Evolutionary conservation across 2,329 filamentous ascomycete genomes (phyloP).

Genomic region (Stagonosporopsis rhizophila): DNA sequence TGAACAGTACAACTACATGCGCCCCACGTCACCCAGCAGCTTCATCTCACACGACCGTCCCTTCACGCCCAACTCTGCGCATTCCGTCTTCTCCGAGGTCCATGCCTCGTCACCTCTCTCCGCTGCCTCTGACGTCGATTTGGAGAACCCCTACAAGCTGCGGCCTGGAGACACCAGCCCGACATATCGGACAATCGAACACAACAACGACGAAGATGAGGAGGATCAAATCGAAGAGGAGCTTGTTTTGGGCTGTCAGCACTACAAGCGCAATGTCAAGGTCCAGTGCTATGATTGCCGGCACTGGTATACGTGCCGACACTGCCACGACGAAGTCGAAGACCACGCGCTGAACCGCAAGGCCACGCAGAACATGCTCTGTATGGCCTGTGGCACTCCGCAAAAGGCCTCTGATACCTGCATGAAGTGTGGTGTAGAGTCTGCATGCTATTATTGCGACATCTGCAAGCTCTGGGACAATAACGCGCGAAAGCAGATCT

Average conservation of each 20-base stretch:
- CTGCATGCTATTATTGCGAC: slow-evolving; percentile 90
- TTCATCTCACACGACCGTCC: slow-evolving; percentile 49
- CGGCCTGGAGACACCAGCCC: slow-evolving; percentile 43
- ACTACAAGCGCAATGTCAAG: slow-evolving; percentile 96
- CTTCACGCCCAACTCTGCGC: slow-evolving; percentile 46
- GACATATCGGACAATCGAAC: slow-evolving; percentile 34
- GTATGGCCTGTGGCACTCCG: slow-evolving; percentile 89
- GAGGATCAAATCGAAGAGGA: slow-evolving; percentile 58
- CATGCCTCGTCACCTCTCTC: slow-evolving; percentile 47
- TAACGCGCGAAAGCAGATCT: slow-evolving; percentile 86
- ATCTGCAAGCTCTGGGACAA: slow-evolving; percentile 98
- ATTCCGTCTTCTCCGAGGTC: slow-evolving; percentile 44
- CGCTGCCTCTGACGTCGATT: slow-evolving; percentile 42
- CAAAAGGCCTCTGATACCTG: slow-evolving; percentile 84
- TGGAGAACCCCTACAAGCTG: slow-evolving; percentile 46
- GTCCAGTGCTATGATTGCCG: slow-evolving; percentile 89
- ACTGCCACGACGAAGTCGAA: slow-evolving; percentile 88
- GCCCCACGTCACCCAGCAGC: slow-evolving; percentile 49
- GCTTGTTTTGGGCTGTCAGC: slow-evolving; percentile 75
- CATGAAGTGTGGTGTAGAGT: slow-evolving; percentile 74
- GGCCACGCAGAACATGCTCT: slow-evolving; percentile 93
- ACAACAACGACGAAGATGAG: slow-evolving; percentile 52
- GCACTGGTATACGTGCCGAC: slow-evolving; percentile 92
- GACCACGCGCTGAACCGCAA: slow-evolving; percentile 80
- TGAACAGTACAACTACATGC: slow-evolving; percentile 52